A percentile compares a stretch with the other conserved stretches of the same genome.
phyloP scores from a whole-genome alignment of 2,329 filamentous ascomycete genomes.

The Aspergillus quadrilineatus region DNA sequence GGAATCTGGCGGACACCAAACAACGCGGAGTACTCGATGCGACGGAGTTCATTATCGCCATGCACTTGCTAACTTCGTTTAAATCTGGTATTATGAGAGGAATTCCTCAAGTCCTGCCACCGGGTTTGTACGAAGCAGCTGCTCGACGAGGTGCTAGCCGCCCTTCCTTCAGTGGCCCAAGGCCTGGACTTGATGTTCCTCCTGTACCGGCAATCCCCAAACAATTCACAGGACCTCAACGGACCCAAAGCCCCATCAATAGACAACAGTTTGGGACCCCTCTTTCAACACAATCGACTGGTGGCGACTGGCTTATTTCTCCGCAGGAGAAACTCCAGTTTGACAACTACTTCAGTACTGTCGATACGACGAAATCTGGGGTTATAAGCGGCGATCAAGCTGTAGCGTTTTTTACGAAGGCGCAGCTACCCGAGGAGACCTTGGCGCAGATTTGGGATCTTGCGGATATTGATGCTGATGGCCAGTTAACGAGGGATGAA shows the following conservation, averaged over 20 bases:
- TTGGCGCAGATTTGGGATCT: slow-evolving; percentile 97
- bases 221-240: slow-evolving; percentile 67
- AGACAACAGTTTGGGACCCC: slow-evolving; percentile 52
- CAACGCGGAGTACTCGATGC: slow-evolving; percentile 81
- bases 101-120: slow-evolving; percentile 76
- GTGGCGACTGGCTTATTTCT: slow-evolving; percentile 76
- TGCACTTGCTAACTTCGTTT: slow-evolving; percentile 92
- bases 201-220: slow-evolving; percentile 71
- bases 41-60: slow-evolving; percentile 95
- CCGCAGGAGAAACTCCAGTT: slow-evolving; percentile 83
- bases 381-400: slow-evolving; percentile 92
- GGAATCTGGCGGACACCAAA: slow-evolving; percentile 91
- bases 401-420: slow-evolving; percentile 90
- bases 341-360: slow-evolving; percentile 77
- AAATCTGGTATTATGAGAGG: slow-evolving; percentile 78
- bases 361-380: slow-evolving; percentile 78
- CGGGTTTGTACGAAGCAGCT: slow-evolving; percentile 86
- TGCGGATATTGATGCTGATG: slow-evolving; percentile 87
- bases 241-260: slow-evolving; percentile 60
- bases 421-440: slow-evolving; percentile 80
- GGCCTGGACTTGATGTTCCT: slow-evolving; percentile 48
- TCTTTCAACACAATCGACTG: slow-evolving; percentile 55
- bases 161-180: slow-evolving; percentile 52
- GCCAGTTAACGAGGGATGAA: slow-evolving; percentile 79
- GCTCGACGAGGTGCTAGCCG: slow-evolving; percentile 61